Evolutionary conservation across 805 yeast species (phyloP).

Genomic region (Schizosaccharomyces pombe): DNA sequence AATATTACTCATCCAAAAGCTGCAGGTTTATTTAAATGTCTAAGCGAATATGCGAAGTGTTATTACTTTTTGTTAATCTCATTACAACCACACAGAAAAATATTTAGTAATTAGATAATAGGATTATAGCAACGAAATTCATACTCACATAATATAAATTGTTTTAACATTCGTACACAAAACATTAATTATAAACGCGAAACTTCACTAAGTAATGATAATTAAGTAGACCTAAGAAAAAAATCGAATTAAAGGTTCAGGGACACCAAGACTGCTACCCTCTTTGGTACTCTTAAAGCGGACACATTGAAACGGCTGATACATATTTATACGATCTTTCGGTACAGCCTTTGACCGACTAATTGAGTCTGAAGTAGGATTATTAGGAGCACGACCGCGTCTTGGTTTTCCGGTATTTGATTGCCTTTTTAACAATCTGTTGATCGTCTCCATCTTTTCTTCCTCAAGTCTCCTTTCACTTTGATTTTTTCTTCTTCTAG

Average conservation of each 20-base stretch:
- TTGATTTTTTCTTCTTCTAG: slow-evolving; percentile 64
- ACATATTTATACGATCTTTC: not conserved
- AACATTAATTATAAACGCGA: too few species aligned
- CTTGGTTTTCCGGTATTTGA: slow-evolving; percentile 22
- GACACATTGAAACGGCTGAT: not conserved
- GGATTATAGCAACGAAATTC: too few species aligned
- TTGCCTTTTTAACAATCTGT: slow-evolving; percentile 57
- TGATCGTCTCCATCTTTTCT: slow-evolving; percentile 72
- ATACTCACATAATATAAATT: too few species aligned
- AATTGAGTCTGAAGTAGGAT: not conserved
- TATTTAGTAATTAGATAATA: too few species aligned
- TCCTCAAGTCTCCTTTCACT: slow-evolving; percentile 62
- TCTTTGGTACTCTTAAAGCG: not conserved
- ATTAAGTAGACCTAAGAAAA: too few species aligned
- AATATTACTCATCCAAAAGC: too few species aligned
- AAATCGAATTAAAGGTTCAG: slow-evolving; percentile 5
- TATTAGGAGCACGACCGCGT: not conserved
- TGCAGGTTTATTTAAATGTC: too few species aligned
- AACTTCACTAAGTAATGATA: too few species aligned
- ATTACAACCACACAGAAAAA: too few species aligned
- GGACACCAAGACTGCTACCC: not conserved
- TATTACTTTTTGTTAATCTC: too few species aligned
- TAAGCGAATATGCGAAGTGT: too few species aligned
- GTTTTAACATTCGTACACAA: too few species aligned
- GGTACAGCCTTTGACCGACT: not conserved